phyloP scores from a whole-genome alignment of 2,329 filamentous ascomycete species.

The Sarocladium strictum region DNA sequence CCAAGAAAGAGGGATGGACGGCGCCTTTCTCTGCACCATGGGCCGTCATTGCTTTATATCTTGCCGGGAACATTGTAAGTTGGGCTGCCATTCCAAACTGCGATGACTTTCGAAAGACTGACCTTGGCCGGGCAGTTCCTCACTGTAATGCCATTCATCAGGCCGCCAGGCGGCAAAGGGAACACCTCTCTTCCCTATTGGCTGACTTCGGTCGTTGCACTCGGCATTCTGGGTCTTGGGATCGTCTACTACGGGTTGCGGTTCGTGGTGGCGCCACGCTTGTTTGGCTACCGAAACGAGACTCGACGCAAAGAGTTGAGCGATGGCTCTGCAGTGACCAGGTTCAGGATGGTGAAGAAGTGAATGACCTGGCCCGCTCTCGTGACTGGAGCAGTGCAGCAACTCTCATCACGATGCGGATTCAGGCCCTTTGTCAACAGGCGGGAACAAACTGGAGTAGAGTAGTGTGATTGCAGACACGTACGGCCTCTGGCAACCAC shows the following conservation, averaged over 20 bases:
- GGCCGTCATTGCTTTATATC: constrained; percentile 11
- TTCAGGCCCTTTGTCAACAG: no score
- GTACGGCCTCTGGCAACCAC: no score
- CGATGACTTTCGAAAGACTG: not conserved
- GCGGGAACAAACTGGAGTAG: no score
- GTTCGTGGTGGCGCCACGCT: not conserved
- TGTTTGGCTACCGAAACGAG: not conserved
- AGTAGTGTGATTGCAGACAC: no score
- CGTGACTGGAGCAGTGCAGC: no score
- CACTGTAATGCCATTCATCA: not conserved
- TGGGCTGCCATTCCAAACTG: not conserved
- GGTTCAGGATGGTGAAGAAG: not conserved
- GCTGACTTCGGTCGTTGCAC: not conserved
- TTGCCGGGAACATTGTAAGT: constrained; percentile 4
- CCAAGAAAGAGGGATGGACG: constrained; percentile 13
- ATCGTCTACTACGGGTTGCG: not conserved
- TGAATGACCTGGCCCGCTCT: no score
- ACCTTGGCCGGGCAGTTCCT: not conserved
- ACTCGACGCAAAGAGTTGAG: not conserved
- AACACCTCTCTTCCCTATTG: not conserved
- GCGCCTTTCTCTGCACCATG: constrained; percentile 16
- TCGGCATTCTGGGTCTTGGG: not conserved
- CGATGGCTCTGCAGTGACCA: not conserved
- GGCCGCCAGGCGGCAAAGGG: not conserved
- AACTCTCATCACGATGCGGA: no score